Evolutionary conservation across 2,329 filamentous ascomycete genomes (phyloP), one percentile per base, ranked within the genome.

Genomic region (Lachnellula willkommii): DNA sequence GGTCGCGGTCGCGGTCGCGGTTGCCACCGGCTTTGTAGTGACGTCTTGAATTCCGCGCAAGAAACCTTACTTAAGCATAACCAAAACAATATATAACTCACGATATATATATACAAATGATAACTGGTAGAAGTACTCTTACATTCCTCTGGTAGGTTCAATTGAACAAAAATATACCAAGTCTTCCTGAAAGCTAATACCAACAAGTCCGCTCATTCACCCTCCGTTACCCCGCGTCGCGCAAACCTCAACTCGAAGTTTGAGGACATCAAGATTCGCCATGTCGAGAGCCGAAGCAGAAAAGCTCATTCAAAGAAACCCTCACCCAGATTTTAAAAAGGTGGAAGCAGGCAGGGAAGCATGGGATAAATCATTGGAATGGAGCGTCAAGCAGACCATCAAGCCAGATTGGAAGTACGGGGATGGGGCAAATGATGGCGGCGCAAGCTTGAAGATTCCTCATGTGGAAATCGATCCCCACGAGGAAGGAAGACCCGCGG

Each of bases 391-490:
- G 20, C 79, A 89, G 68, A 85, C 87, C 1, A 74, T 78, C n/a
- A 72, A 79, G 20, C 84, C 89, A 0, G 68, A 73, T 46, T 92
- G 89, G 89, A 76, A 77, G 40, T 78, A 79, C 56, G 88, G 88
- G 54, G 69, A 76, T 49, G 88, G 88, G 62, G 78, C 82, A 58
- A 91, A 90, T 74, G 70, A 75, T 24, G 50, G 64, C 43, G 65
- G 68, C 5, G 73, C 54, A 66, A 81, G 60, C 69, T 75, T 62
- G 53, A 81, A 83, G 57, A 70, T 75, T 15, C 54, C 66, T 1
- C 89, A 96, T 73, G 72, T 93, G 61, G 76, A 85, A 67, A 95
- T 96, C 65, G 87, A 96, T 71, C 92, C 92, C 0, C 84, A 92
- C 70, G 86, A 79, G 54, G 75, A 83, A 28, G 88, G 85, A 35